Conservation (phyloP, 2,329 filamentous ascomycete species). For the Fusarium avenaceum region DNA sequence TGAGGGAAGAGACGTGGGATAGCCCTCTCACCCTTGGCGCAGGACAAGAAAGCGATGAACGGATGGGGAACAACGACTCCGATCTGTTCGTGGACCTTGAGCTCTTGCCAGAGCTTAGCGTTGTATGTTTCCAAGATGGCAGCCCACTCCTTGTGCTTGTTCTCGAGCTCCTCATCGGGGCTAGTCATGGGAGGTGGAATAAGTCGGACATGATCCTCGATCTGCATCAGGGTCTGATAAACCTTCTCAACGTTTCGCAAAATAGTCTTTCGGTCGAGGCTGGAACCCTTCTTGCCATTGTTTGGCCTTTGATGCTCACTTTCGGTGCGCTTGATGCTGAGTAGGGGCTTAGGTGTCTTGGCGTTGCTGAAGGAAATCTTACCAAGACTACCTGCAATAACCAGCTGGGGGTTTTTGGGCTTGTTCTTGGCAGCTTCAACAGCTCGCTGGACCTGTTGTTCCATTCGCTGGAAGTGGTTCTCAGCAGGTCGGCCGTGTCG, state of each 20-base stretch:
- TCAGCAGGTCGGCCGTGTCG: slow-evolving; percentile 87
- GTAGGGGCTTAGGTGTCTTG: slow-evolving; percentile 93
- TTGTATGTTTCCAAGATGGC: slow-evolving; percentile 75
- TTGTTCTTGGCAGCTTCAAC: slow-evolving; percentile 98
- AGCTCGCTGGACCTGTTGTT: slow-evolving; percentile 96
- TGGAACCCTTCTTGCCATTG: slow-evolving; percentile 63
- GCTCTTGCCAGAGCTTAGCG: slow-evolving; percentile 82
- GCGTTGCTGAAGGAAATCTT: slow-evolving; percentile 99
- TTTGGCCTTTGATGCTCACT: slow-evolving; percentile 69
- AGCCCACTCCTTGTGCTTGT: slow-evolving; percentile 82
- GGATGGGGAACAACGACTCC: slow-evolving; percentile 83
- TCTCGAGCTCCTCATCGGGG: slow-evolving; percentile 74
- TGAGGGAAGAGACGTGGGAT: slow-evolving; percentile 96
- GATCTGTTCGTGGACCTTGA: slow-evolving; percentile 95
- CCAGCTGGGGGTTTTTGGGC: slow-evolving; percentile 96
- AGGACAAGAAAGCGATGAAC: slow-evolving; percentile 95
- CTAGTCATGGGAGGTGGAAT: slow-evolving; percentile 75
- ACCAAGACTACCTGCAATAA: slow-evolving; percentile 94
- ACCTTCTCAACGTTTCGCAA: slow-evolving; percentile 89
- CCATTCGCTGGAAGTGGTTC: slow-evolving; percentile 99
- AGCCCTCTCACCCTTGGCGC: slow-evolving; percentile 95
- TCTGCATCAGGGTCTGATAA: slow-evolving; percentile 88
- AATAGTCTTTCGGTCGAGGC: slow-evolving; percentile 84
- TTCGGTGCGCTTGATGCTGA: slow-evolving; percentile 94
- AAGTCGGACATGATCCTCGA: slow-evolving; percentile 91